Base-by-base conservation (phyloP, 345 rosid species). In the Salix brachista region DNA sequence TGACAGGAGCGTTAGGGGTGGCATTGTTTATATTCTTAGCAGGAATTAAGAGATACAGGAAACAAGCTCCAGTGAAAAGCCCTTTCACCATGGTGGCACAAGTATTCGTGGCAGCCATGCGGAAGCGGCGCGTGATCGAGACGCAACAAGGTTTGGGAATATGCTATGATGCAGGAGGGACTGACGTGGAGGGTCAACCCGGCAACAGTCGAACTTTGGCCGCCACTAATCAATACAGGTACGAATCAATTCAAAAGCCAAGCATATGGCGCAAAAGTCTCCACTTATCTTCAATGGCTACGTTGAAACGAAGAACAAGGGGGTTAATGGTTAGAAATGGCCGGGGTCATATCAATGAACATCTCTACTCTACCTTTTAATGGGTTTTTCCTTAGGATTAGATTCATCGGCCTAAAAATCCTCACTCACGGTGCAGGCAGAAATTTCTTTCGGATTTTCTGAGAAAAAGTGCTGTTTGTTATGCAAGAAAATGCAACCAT, bases 181-280 rank as follows among this genome's bases (percentile, higher is more conserved):
- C 26, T 25, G 73, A 68, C 56, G 48, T 61, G 4, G 41, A 67
- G 5, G 52, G 83, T 79, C 77, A 77, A 77, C 26, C 68, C 10
- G 17, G 30, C 76, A 67, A 30, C 76, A 67, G 65, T 19, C 61
- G 28, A 69, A 71, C 44, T 79, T 68, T 88, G 75, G 87, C 78
- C 9, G 86, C 80, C 61, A 91, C 99, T 5, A 80, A 76, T 26
- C 92, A 87, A 58, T 83, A 89, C 85, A 89, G 95, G 98, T 95
- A 82, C n/a, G 75, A 62, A 39, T 56, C 75, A 34, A 26, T 48
- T n/a, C 16, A 42, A 46, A 69, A 42, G 41, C 16, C 32, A 54
- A 39, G 28, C 32, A 46, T 17, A 60, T 17, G 10, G 32, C 4
- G 19, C 21, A 12, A 25, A 52, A 41, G 72, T 67, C 65, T 32